phyloP scores from a whole-genome alignment of 306 rosid species.

The Cajanus cajan region DNA sequence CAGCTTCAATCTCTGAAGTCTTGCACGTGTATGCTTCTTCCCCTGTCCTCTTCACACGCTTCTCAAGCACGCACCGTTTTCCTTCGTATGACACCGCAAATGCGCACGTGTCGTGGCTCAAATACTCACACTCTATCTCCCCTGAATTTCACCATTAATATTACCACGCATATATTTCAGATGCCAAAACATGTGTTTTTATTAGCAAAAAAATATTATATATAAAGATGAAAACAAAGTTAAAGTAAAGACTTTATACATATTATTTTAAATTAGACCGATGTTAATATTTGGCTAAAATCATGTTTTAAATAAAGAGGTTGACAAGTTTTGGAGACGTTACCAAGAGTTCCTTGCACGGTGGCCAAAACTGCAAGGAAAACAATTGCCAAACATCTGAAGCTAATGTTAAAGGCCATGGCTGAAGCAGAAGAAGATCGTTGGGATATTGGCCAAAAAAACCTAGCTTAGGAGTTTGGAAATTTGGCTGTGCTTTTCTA shows the following conservation, averaged over 20 bases:
- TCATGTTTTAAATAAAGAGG: no score
- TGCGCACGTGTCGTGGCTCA: slow-evolving; percentile 56
- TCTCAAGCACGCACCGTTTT: slow-evolving; percentile 75
- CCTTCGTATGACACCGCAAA: slow-evolving; percentile 64
- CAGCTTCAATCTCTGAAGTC: slow-evolving; percentile 61
- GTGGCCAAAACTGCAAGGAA: slow-evolving; percentile 38
- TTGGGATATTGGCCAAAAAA: slow-evolving; percentile 17
- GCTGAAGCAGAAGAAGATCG: background rate
- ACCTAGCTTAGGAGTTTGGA: background rate
- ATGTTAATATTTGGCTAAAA: no score
- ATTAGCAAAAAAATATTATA: no score
- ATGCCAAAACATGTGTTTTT: background rate
- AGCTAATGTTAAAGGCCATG: slow-evolving; percentile 54
- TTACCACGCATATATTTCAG: background rate
- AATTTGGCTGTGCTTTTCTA: background rate
- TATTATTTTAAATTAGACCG: no score
- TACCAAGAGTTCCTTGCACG: slow-evolving; percentile 57
- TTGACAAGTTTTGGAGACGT: background rate
- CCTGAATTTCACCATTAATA: slow-evolving; percentile 27
- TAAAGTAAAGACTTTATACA: no score
- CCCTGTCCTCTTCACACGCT: slow-evolving; percentile 55
- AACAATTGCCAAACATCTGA: slow-evolving; percentile 33
- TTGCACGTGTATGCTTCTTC: slow-evolving; percentile 62
- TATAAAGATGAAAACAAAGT: no score
- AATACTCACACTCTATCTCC: slow-evolving; percentile 51